phyloP scores from a whole-genome alignment of 2,329 filamentous ascomycete genomes.

The Teratosphaeria nubilosa region DNA sequence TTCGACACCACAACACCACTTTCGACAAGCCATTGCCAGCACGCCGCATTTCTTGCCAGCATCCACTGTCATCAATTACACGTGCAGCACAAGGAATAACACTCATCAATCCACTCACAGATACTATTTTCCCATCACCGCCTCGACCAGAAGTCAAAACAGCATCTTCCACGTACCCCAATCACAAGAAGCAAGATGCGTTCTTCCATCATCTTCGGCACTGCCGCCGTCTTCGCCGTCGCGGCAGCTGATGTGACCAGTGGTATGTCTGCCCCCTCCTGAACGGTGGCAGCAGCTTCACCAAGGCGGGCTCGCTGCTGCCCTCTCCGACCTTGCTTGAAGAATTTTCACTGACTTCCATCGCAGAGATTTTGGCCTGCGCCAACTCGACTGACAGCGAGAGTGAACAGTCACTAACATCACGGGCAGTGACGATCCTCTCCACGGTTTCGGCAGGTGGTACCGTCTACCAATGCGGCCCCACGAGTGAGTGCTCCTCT shows the following conservation, averaged over 20 bases:
- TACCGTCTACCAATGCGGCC: slow-evolving; percentile 4
- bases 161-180: not conserved
- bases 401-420: slow-evolving; percentile 4
- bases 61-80: not conserved
- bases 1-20: not conserved
- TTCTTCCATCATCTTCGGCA: slow-evolving; percentile 15
- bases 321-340: not conserved
- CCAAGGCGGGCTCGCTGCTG: not conserved
- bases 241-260: slow-evolving; percentile 16
- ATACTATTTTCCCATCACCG: not conserved
- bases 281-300: not conserved
- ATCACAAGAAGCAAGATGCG: slow-evolving; percentile 13
- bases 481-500: slow-evolving; percentile 10
- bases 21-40: not conserved
- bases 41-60: not conserved
- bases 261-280: slow-evolving; percentile 8
- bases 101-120: not conserved
- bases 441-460: not conserved
- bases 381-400: not conserved
- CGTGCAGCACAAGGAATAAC: not conserved
- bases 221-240: slow-evolving; percentile 14
- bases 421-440: slow-evolving; percentile 6
- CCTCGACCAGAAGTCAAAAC: not conserved
- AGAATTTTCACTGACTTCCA: slow-evolving; percentile 1
- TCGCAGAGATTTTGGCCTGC: slow-evolving; percentile 2